These are phyloP conservation scores for Zymoseptoria crescenta DNA, from an alignment of 2,329 filamentous ascomycete species.

Conservation along the genomic window DNA sequence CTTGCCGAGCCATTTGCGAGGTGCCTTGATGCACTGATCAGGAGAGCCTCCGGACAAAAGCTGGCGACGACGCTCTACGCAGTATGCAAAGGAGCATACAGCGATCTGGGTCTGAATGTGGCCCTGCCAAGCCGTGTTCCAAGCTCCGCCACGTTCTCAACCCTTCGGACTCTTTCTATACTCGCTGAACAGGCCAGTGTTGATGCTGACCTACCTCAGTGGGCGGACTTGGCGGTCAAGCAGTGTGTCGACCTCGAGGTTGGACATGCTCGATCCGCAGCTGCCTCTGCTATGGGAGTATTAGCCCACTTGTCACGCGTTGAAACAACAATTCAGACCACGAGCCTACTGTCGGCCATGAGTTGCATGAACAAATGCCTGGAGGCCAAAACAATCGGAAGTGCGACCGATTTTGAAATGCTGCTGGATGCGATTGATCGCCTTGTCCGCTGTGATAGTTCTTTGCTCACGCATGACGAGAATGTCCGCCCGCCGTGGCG, in stretches of 20 bases:
- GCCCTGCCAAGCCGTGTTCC: neutral
- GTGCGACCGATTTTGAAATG: slow-evolving; percentile 20
- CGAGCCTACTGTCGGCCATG: neutral
- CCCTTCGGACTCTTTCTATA: slow-evolving; percentile 11
- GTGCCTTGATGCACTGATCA: slow-evolving; percentile 52
- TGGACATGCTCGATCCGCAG: slow-evolving; percentile 16
- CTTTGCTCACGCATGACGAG: neutral
- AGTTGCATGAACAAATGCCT: slow-evolving; percentile 6
- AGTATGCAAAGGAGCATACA: slow-evolving; percentile 2
- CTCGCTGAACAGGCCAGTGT: slow-evolving; percentile 14
- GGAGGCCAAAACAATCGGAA: slow-evolving; percentile 16
- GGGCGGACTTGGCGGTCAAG: slow-evolving; percentile 9
- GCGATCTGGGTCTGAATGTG: neutral
- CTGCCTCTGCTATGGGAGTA: slow-evolving; percentile 5
- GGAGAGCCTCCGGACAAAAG: slow-evolving; percentile 6
- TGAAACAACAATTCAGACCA: neutral
- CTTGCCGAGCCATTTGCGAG: slow-evolving; percentile 57
- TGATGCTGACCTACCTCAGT: slow-evolving; percentile 4
- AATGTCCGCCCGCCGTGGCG: neutral
- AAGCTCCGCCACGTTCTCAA: slow-evolving; percentile 3
- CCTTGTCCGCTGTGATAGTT: slow-evolving; percentile 3
- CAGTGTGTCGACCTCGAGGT: slow-evolving; percentile 9
- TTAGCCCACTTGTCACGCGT: neutral
- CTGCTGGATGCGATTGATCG: slow-evolving; percentile 17
- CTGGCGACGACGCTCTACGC: slow-evolving; percentile 1